Conservation (phyloP, 1,284 basidiomycete species). For the Anthracocystis setariae region DNA sequence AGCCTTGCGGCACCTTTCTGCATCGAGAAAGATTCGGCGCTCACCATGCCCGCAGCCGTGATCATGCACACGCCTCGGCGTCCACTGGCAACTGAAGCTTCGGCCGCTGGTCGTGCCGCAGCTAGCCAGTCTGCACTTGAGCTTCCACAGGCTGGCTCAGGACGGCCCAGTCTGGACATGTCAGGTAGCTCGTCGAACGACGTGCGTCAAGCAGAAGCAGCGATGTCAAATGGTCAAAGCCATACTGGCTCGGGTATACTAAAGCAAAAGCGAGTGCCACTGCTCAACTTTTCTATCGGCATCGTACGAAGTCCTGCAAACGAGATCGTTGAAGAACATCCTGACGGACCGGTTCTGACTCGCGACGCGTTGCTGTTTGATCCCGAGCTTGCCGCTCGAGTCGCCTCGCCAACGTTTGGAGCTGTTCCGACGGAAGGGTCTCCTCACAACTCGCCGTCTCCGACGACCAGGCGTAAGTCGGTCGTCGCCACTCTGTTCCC, state of each 20-base stretch:
- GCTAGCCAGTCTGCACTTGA: slow-evolving; percentile 10
- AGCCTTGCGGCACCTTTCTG: neutral
- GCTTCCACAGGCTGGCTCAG: slow-evolving; percentile 1
- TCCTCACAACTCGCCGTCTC: slow-evolving; percentile 16
- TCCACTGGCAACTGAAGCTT: neutral
- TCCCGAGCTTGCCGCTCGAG: slow-evolving; percentile 33
- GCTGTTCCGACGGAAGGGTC: slow-evolving; percentile 2
- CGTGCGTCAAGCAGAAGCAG: slow-evolving; percentile 9
- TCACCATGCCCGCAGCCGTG: slow-evolving; percentile 24
- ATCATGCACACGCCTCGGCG: slow-evolving; percentile 33
- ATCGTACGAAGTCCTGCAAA: slow-evolving; percentile 17
- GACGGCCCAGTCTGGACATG: slow-evolving; percentile 22
- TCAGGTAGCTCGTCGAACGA: slow-evolving; percentile 16
- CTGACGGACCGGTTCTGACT: slow-evolving; percentile 26
- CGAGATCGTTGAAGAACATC: slow-evolving; percentile 18
- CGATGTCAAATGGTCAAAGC: neutral
- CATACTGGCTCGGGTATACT: slow-evolving; percentile 12
- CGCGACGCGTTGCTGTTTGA: slow-evolving; percentile 46
- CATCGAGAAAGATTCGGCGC: slow-evolving; percentile 23
- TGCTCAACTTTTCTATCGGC: slow-evolving; percentile 42
- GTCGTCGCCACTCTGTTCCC: slow-evolving; percentile 18
- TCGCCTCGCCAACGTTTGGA: slow-evolving; percentile 7
- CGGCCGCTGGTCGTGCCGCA: neutral
- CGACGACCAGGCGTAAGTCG: slow-evolving; percentile 14
- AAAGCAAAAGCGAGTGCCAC: slow-evolving; percentile 32